Percentiles rank a stretch among this genome's conserved stretches.
These are phyloP conservation scores for Arthroderma sp. DNA, from an alignment of 2,329 filamentous ascomycete genomes.

Conservation along the genomic window DNA sequence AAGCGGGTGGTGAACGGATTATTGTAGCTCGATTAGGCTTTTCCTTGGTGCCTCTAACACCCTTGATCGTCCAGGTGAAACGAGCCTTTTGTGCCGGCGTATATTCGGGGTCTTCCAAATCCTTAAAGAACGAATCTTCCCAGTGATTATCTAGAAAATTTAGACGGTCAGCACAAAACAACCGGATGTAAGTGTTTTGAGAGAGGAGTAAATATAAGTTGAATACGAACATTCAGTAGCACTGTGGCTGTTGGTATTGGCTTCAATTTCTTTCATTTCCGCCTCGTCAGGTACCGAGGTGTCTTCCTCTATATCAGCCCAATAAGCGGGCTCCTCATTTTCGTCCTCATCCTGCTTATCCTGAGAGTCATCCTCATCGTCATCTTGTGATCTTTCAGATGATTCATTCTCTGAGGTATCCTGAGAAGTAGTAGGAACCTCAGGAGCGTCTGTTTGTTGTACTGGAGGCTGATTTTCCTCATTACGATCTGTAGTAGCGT, in stretches of 20 bases:
- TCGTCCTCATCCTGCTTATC: conserved; percentile 4
- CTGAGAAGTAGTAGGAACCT: conserved; percentile 7
- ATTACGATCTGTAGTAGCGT: neutral
- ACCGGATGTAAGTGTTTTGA: neutral
- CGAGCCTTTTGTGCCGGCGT: conserved; percentile 40
- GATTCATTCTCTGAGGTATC: conserved; percentile 6
- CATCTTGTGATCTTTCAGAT: conserved; percentile 6
- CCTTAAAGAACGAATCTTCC: conserved; percentile 43
- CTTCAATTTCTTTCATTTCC: conserved; percentile 46
- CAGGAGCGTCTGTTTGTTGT: conserved; percentile 4
- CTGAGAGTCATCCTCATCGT: conserved; percentile 4
- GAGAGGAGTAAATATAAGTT: neutral
- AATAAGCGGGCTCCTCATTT: conserved; percentile 29
- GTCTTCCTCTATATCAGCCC: conserved; percentile 46
- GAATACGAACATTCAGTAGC: conserved; percentile 39
- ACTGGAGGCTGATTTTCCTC: neutral
- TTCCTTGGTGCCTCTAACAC: conserved; percentile 48
- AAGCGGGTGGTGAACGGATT: conserved; percentile 45
- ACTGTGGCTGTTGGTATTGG: conserved; percentile 35
- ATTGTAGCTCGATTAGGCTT: conserved; percentile 45
- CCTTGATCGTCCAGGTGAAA: conserved; percentile 46
- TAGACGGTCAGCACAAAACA: neutral
- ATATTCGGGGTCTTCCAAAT: conserved; percentile 46
- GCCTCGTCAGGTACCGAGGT: conserved; percentile 41
- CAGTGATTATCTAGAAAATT: conserved; percentile 37